phyloP scores from a whole-genome alignment of 192 early-diverging fungal genomes.

The Coemansia sp. region DNA sequence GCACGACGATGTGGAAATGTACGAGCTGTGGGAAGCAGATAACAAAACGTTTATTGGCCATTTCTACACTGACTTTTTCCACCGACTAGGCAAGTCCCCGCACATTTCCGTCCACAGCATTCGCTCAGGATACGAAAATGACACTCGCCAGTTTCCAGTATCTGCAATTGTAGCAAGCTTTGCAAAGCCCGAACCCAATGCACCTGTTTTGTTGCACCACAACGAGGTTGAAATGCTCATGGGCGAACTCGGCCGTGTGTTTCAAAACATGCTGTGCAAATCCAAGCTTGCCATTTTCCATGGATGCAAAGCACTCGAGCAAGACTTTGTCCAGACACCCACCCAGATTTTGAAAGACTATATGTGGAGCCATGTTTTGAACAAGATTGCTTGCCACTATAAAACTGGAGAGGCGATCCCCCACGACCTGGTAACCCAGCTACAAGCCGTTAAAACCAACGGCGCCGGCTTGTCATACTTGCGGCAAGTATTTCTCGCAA shows the following conservation, averaged over 20 bases:
- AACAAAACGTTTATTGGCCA: constrained; percentile 59
- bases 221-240: constrained; percentile 70
- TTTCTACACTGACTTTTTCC: constrained; percentile 70
- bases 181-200: constrained; percentile 55
- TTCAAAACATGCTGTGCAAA: constrained; percentile 62
- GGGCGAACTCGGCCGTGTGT: constrained; percentile 65
- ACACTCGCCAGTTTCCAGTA: constrained; percentile 54
- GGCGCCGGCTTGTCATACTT: constrained; percentile 61
- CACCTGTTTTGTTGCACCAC: constrained; percentile 69
- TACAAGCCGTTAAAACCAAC: constrained; percentile 64
- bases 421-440: constrained; percentile 58
- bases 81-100: constrained; percentile 60
- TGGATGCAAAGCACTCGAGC: constrained; percentile 60
- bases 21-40: constrained; percentile 64
- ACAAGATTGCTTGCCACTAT: constrained; percentile 61
- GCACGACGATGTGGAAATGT: constrained; percentile 70
- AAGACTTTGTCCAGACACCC: constrained; percentile 77
- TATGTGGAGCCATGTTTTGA: constrained; percentile 61
- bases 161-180: constrained; percentile 63
- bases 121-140: constrained; percentile 54
- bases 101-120: constrained; percentile 52
- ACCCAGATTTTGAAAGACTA: constrained; percentile 84
- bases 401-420: constrained; percentile 64
- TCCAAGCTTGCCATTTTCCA: constrained; percentile 49
- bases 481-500: constrained; percentile 67